Evolutionary conservation across 352 stramenopile species (phyloP).

Genomic region (Phytophthora fragariaefolia): DNA sequence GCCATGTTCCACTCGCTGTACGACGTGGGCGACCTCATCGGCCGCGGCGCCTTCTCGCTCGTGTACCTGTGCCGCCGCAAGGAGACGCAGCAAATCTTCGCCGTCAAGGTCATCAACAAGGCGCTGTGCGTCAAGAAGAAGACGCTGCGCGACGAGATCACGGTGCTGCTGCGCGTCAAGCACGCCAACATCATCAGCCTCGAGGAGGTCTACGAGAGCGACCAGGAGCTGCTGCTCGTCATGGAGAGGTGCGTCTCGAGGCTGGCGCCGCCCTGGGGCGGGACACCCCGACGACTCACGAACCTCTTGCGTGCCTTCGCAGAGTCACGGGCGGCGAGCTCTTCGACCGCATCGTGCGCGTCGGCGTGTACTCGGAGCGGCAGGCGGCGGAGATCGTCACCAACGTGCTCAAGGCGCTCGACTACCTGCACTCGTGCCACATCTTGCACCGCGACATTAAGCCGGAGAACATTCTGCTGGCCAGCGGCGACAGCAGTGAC

Average conservation of each 20-base stretch:
- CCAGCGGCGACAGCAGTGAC: constrained; percentile 73
- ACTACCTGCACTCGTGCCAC: constrained; percentile 82
- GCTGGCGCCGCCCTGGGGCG: too few relatives aligned
- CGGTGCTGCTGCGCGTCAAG: constrained; percentile 84
- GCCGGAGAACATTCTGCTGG: constrained; percentile 84
- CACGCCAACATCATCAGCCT: constrained; percentile 90
- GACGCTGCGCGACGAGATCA: constrained; percentile 87
- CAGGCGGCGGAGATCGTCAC: constrained; percentile 76
- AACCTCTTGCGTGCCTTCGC: constrained; percentile 8
- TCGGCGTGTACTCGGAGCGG: constrained; percentile 85
- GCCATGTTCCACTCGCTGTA: constrained; percentile 92
- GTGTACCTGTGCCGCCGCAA: constrained; percentile 87
- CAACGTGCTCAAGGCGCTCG: constrained; percentile 74
- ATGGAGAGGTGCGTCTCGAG: constrained; percentile 79
- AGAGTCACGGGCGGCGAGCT: constrained; percentile 87
- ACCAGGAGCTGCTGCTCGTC: constrained; percentile 87
- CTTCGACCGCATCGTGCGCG: constrained; percentile 85
- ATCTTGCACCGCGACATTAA: constrained; percentile 89
- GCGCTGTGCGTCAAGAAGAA: constrained; percentile 88
- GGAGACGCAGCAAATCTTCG: constrained; percentile 81
- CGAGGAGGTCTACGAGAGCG: constrained; percentile 87
- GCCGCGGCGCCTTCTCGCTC: constrained; percentile 82
- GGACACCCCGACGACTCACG: too few relatives aligned
- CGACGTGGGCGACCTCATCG: constrained; percentile 87
- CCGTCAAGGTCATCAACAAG: constrained; percentile 92